These are phyloP conservation scores for Elsinoe perseae DNA, from an alignment of 2,329 filamentous ascomycete genomes.

Conservation along the genomic window DNA sequence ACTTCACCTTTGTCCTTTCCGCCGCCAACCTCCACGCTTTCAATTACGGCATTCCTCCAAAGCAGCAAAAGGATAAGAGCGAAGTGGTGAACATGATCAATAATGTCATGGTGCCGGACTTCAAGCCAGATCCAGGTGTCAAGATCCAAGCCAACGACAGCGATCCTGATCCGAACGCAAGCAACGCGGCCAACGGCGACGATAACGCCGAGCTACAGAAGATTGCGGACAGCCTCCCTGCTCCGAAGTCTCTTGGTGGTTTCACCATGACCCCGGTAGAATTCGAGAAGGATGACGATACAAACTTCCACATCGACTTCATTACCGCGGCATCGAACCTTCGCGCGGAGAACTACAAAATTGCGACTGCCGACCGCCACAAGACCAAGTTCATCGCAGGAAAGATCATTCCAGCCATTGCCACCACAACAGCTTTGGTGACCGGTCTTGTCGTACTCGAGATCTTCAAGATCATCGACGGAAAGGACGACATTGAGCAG, in stretches of 20 bases:
- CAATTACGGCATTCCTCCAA: conserved; percentile 95
- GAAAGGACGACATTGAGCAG: conserved; percentile 92
- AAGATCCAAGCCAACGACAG: conserved; percentile 97
- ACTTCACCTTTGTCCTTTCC: conserved; percentile 79
- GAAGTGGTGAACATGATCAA: conserved; percentile 76
- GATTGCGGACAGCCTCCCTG: conserved; percentile 64
- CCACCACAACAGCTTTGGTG: conserved; percentile 90
- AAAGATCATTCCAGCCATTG: conserved; percentile 98
- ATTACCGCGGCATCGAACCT: conserved; percentile 96
- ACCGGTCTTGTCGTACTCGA: conserved; percentile 90
- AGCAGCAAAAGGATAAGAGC: conserved; percentile 55
- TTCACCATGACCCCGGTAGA: conserved; percentile 89
- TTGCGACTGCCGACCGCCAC: conserved; percentile 82
- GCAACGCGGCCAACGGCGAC: conserved; percentile 42
- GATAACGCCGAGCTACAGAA: conserved; percentile 69
- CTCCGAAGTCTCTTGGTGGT: conserved; percentile 70
- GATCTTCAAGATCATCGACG: conserved; percentile 92
- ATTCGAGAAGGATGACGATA: conserved; percentile 98
- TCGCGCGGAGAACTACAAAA: conserved; percentile 96
- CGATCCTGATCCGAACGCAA: conserved; percentile 84
- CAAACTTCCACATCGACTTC: conserved; percentile 97
- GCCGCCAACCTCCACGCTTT: conserved; percentile 91
- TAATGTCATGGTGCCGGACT: conserved; percentile 92
- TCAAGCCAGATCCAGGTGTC: conserved; percentile 78
- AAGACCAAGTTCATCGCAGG: conserved; percentile 99